phyloP scores from a whole-genome alignment of 2,329 filamentous ascomycete genomes.

The Penicillium sp. region DNA sequence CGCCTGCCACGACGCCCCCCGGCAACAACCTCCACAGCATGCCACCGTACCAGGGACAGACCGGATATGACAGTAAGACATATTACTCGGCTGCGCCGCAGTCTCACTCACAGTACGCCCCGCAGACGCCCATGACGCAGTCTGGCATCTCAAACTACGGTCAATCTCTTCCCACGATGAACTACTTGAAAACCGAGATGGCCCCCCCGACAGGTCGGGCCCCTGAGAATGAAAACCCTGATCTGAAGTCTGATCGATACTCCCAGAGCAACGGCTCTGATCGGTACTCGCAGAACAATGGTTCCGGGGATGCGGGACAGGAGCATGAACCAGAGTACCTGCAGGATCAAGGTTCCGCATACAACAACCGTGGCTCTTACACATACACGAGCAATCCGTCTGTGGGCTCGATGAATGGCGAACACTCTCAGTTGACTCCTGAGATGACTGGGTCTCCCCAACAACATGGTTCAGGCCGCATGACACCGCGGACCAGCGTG shows the following conservation, averaged over 20 bases:
- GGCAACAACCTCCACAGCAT: constrained; percentile 76
- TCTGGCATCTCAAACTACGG: constrained; percentile 72
- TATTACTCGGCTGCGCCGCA: constrained; percentile 75
- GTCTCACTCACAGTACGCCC: constrained; percentile 68
- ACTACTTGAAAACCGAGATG: constrained; percentile 86
- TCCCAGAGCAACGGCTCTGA: constrained; percentile 62
- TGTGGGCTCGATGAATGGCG: constrained; percentile 67
- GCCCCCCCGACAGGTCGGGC: constrained; percentile 72
- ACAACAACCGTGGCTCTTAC: constrained; percentile 75
- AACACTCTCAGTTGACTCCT: constrained; percentile 75
- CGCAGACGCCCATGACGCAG: constrained; percentile 62
- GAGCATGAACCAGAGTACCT: constrained; percentile 79
- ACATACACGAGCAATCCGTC: constrained; percentile 72
- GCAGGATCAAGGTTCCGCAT: constrained; percentile 72
- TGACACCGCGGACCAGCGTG: constrained; percentile 80
- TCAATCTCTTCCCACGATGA: constrained; percentile 54
- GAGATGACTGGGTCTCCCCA: constrained; percentile 86
- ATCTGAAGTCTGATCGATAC: constrained; percentile 71
- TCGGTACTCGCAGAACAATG: constrained; percentile 62
- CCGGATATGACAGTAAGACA: constrained; percentile 76
- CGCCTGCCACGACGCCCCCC: constrained; percentile 88
- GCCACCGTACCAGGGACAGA: constrained; percentile 71
- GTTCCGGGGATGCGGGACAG: constrained; percentile 68
- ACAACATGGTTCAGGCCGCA: constrained; percentile 78
- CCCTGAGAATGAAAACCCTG: constrained; percentile 63